These are phyloP conservation scores for Mycothermus thermophilus DNA, from an alignment of 495 filamentous ascomycete genomes.

Conservation along the genomic window DNA sequence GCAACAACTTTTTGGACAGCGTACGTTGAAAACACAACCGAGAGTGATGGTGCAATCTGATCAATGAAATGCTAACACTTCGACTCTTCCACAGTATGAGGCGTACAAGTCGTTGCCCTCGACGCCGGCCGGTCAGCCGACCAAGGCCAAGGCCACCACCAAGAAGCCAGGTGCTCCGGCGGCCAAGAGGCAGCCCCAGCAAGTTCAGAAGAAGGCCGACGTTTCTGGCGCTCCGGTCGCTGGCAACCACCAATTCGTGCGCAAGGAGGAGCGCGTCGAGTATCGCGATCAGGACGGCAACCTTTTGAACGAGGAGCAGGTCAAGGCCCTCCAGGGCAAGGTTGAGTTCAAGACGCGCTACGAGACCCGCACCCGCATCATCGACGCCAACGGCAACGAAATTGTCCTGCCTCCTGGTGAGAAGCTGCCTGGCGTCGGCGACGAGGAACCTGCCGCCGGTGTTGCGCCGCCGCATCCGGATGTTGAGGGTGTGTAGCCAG, in stretches of 20 bases:
- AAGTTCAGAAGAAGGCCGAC: no score
- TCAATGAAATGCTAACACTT: constrained; percentile 1
- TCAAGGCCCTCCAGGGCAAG: constrained; percentile 73
- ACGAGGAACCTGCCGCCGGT: constrained; percentile 6
- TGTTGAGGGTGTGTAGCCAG: constrained; percentile 43
- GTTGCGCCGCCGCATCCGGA: constrained; percentile 76
- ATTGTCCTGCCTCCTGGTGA: constrained; percentile 31
- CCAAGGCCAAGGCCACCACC: no score
- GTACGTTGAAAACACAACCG: constrained; percentile 45
- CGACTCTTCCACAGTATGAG: constrained; percentile 24
- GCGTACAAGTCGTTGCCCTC: constrained; percentile 23
- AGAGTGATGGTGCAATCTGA: no score
- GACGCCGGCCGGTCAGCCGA: constrained; percentile 20
- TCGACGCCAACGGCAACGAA: constrained; percentile 66
- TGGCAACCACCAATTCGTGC: constrained; percentile 41
- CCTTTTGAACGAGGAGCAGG: constrained; percentile 67
- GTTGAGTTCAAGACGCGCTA: constrained; percentile 90
- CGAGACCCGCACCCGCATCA: constrained; percentile 73
- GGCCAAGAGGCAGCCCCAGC: no score
- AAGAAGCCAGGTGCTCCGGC: no score
- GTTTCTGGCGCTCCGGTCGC: constrained; percentile 33
- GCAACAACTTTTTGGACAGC: constrained; percentile 75
- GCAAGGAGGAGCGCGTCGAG: constrained; percentile 72
- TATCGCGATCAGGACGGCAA: constrained; percentile 94
- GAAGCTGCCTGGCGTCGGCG: constrained; percentile 5